Conservation (phyloP, 116 monocot genomes). For the Thalassia testudinum region DNA sequence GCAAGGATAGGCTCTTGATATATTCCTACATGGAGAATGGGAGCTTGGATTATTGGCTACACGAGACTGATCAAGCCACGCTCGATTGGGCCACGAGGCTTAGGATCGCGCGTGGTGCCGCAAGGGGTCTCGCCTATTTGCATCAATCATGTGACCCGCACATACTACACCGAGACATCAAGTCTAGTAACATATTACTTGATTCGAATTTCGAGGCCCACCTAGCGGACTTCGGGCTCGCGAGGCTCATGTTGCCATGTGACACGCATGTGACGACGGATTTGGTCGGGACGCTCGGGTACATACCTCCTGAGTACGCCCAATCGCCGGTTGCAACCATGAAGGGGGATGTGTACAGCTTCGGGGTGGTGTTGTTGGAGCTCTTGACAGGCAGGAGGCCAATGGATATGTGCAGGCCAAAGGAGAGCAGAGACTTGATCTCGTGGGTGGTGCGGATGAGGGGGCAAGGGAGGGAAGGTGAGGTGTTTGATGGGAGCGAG, state of each 20-base stretch:
- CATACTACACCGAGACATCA: slow-evolving; percentile 66
- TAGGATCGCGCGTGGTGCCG: slow-evolving; percentile 39
- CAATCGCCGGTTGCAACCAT: slow-evolving; percentile 51
- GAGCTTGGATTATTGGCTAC: slow-evolving; percentile 70
- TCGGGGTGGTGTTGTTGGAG: slow-evolving; percentile 54
- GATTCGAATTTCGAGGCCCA: slow-evolving; percentile 43
- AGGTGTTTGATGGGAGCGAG: slow-evolving; percentile 35
- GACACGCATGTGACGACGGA: slow-evolving; percentile 62
- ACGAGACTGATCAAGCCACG: slow-evolving; percentile 24
- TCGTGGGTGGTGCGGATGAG: slow-evolving; percentile 54
- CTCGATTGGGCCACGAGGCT: slow-evolving; percentile 46
- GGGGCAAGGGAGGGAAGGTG: slow-evolving; percentile 26
- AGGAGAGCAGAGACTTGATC: slow-evolving; percentile 32
- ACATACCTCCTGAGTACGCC: slow-evolving; percentile 60
- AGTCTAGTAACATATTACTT: slow-evolving; percentile 56
- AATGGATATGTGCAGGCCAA: slow-evolving; percentile 46
- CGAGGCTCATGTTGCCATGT: slow-evolving; percentile 39
- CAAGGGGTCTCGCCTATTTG: slow-evolving; percentile 47
- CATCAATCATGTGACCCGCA: slow-evolving; percentile 48
- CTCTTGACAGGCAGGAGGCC: slow-evolving; percentile 55
- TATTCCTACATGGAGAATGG: slow-evolving; percentile 71
- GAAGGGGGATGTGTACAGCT: slow-evolving; percentile 67
- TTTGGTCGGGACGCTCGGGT: slow-evolving; percentile 53
- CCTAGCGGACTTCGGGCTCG: slow-evolving; percentile 55
- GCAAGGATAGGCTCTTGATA: slow-evolving; percentile 37